Conservation (phyloP, 2,329 filamentous ascomycete species). For the Simplicillium sp. region DNA sequence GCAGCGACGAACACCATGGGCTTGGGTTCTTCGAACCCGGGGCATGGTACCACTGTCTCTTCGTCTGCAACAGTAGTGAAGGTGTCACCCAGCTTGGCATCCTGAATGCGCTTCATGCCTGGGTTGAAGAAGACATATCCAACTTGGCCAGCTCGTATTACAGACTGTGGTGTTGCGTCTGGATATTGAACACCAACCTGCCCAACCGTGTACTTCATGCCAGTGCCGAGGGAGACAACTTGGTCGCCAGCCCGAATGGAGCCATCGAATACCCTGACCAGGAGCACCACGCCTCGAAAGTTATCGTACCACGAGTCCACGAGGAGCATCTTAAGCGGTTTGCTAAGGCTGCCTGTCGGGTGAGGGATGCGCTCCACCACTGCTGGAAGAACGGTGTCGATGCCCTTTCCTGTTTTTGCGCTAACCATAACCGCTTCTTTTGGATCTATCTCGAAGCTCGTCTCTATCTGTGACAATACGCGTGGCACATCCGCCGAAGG, state of each 20-base stretch:
- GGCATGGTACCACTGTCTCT: slow-evolving; percentile 66
- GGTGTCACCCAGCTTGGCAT: slow-evolving; percentile 93
- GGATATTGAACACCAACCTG: slow-evolving; percentile 98
- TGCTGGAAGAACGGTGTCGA: slow-evolving; percentile 70
- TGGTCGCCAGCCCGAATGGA: slow-evolving; percentile 73
- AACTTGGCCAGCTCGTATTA: slow-evolving; percentile 83
- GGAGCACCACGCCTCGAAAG: slow-evolving; percentile 84
- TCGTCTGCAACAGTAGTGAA: slow-evolving; percentile 77
- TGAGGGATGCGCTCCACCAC: slow-evolving; percentile 80
- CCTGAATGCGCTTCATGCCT: slow-evolving; percentile 93
- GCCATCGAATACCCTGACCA: slow-evolving; percentile 89
- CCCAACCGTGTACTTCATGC: slow-evolving; percentile 82
- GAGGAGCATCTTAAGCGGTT: slow-evolving; percentile 73
- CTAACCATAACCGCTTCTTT: slow-evolving; percentile 65
- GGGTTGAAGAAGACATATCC: slow-evolving; percentile 97
- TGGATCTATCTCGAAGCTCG: slow-evolving; percentile 79
- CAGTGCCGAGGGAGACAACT: slow-evolving; percentile 80
- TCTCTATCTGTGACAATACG: slow-evolving; percentile 76
- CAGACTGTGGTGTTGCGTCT: slow-evolving; percentile 68
- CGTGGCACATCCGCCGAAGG: slow-evolving; percentile 79
- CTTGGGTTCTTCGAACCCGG: slow-evolving; percentile 94
- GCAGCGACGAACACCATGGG: slow-evolving; percentile 98
- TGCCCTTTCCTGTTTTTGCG: slow-evolving; percentile 88
- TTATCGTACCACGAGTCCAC: slow-evolving; percentile 98
- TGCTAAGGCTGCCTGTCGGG: slow-evolving; percentile 62